Evolutionary conservation across 495 filamentous ascomycete genomes (phyloP).

Genomic region (Talaromyces thailandensis): DNA sequence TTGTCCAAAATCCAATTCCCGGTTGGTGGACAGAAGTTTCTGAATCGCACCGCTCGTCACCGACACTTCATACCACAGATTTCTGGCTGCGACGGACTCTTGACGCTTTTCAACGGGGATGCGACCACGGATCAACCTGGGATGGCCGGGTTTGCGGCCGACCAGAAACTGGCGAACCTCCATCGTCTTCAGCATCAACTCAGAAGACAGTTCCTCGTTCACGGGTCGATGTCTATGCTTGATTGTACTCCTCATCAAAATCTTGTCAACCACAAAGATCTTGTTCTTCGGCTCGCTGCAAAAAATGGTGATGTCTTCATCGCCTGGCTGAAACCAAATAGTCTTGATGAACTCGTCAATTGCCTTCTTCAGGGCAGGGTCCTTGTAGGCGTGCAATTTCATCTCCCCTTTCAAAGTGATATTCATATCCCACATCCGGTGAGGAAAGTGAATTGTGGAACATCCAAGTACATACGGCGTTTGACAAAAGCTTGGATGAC

Average conservation of each 20-base stretch:
- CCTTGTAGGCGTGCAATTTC: conserved; percentile 3
- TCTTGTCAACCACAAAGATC: conserved; percentile 17
- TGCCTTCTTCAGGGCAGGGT: conserved; percentile 16
- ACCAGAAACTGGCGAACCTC: conserved; percentile 32
- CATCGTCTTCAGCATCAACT: conserved; percentile 27
- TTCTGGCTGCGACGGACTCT: conserved; percentile 5
- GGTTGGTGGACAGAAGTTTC: conserved; percentile 19
- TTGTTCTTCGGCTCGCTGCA: conserved; percentile 10
- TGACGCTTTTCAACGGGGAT: background rate
- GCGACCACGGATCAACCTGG: conserved; percentile 14
- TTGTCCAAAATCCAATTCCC: conserved; percentile 22
- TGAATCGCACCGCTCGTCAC: conserved; percentile 23
- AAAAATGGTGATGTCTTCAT: conserved; percentile 13
- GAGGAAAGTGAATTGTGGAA: conserved; percentile 34
- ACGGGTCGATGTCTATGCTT: conserved; percentile 11
- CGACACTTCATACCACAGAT: conserved; percentile 37
- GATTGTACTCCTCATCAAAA: conserved; percentile 25
- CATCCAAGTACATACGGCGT: conserved; percentile 15
- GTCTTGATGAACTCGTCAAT: conserved; percentile 17
- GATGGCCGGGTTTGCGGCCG: conserved; percentile 8
- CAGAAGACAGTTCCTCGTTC: background rate
- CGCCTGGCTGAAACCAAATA: conserved; percentile 23
- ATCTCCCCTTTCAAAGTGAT: conserved; percentile 15
- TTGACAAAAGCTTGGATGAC: conserved; percentile 14
- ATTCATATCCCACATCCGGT: conserved; percentile 37